phyloP scores from a whole-genome alignment of 2,329 filamentous ascomycete genomes.

The Xylaria sp. region DNA sequence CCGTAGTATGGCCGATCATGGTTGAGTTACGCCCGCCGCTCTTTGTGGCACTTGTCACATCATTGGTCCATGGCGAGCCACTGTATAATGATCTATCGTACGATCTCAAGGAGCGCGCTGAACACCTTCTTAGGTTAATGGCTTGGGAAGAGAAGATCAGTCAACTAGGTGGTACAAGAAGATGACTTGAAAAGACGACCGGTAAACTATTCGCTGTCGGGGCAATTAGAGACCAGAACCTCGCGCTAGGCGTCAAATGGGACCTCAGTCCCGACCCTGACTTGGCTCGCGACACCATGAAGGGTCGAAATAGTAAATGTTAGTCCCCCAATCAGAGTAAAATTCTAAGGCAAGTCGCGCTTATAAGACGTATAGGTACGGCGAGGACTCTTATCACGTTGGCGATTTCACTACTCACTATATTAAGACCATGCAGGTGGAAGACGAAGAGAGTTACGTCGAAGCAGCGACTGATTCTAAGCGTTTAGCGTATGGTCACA shows the following conservation, averaged over 20 bases:
- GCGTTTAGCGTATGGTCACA: constrained; percentile 52
- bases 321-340: not conserved
- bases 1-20: not conserved
- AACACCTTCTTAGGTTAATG: not conserved
- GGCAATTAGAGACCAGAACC: constrained; percentile 2
- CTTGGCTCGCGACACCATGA: constrained; percentile 5
- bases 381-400: constrained; percentile 43
- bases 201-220: not conserved
- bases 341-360: not conserved
- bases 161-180: not conserved
- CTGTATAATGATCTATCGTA: constrained; percentile 2
- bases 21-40: not conserved
- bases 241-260: constrained; percentile 9
- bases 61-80: not conserved
- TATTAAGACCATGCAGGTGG: constrained; percentile 52
- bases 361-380: constrained; percentile 3
- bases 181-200: not conserved
- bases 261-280: constrained; percentile 1
- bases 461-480: constrained; percentile 53
- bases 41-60: not conserved
- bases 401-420: constrained; percentile 50
- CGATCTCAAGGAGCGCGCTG: not conserved
- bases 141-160: constrained; percentile 3
- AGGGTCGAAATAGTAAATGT: constrained; percentile 9
- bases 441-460: constrained; percentile 48